These are phyloP conservation scores for Kalanchoe fedtschenkoi DNA, from an alignment of 164 flowering plant species.

Conservation along the genomic window DNA sequence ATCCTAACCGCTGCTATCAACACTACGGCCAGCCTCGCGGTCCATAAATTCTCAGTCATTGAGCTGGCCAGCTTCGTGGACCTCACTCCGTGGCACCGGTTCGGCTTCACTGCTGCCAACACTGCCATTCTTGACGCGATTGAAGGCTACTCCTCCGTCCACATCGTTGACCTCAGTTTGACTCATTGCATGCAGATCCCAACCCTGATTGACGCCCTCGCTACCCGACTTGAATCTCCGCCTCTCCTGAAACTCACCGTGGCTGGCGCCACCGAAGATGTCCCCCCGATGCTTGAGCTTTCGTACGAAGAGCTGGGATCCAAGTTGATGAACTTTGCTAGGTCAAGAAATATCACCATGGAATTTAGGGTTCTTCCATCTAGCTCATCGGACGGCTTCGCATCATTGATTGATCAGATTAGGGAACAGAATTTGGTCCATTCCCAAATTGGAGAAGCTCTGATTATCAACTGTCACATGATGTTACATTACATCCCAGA, in stretches of 20 bases:
- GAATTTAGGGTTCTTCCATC: constrained; percentile 61
- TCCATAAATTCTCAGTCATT: constrained; percentile 53
- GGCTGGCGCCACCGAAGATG: constrained; percentile 26
- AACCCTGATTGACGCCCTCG: constrained; percentile 68
- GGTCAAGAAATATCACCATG: constrained; percentile 49
- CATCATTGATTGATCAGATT: constrained; percentile 52
- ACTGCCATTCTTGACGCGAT: constrained; percentile 46
- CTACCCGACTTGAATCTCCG: constrained; percentile 44
- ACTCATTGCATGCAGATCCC: constrained; percentile 98
- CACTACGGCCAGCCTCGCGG: constrained; percentile 12
- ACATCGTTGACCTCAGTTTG: constrained; percentile 67
- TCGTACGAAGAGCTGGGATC: constrained; percentile 71
- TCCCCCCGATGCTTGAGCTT: constrained; percentile 60
- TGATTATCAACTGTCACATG: constrained; percentile 83
- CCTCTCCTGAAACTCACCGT: constrained; percentile 65
- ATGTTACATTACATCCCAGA: constrained; percentile 70
- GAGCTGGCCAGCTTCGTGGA: constrained; percentile 80
- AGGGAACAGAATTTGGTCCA: constrained; percentile 27
- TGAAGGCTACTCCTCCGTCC: constrained; percentile 51
- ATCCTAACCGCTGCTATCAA: constrained; percentile 31
- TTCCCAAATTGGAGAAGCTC: constrained; percentile 35
- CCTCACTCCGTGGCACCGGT: constrained; percentile 90
- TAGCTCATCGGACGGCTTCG: constrained; percentile 53
- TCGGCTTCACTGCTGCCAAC: constrained; percentile 94
- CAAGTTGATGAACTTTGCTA: constrained; percentile 57